These are phyloP conservation scores for Acorus calamus DNA, from an alignment of 106 monocot genomes.

Conservation along the genomic window DNA sequence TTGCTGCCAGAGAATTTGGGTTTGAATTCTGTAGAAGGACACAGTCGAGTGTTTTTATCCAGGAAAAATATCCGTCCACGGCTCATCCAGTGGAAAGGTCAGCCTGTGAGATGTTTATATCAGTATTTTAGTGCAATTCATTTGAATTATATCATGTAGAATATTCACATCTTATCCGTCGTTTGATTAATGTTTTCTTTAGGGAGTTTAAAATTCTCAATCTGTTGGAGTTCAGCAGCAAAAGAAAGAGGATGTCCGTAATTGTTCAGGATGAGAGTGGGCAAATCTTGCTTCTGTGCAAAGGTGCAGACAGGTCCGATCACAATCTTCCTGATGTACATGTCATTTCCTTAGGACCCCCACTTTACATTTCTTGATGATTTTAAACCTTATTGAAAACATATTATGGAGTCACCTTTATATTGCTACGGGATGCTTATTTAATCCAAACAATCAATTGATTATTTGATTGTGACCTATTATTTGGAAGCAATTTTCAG, in stretches of 20 bases:
- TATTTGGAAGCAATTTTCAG: no score
- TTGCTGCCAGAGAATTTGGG: constrained; percentile 95
- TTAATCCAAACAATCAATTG: no score
- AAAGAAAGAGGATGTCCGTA: constrained; percentile 45
- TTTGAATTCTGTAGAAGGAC: constrained; percentile 92
- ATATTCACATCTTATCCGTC: neutral
- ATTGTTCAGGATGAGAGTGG: constrained; percentile 36
- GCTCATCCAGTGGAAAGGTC: constrained; percentile 51
- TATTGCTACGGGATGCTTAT: no score
- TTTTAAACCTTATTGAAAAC: no score
- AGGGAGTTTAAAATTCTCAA: constrained; percentile 32
- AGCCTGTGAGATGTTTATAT: neutral
- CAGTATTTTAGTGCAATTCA: no score
- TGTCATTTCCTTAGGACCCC: no score
- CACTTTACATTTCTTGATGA: no score
- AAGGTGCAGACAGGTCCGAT: constrained; percentile 43
- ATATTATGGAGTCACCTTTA: no score
- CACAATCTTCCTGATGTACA: no score
- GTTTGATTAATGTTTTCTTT: neutral
- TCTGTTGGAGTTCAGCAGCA: constrained; percentile 38
- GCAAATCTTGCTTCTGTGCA: constrained; percentile 27
- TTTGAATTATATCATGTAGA: constrained; percentile 1
- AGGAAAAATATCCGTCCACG: constrained; percentile 49
- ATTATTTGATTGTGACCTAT: no score
- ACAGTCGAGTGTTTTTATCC: constrained; percentile 67